Evolutionary conservation across 257 asterid genomes (phyloP), one percentile per base, ranked within the genome.

Genomic region (Solanum dulcamara): DNA sequence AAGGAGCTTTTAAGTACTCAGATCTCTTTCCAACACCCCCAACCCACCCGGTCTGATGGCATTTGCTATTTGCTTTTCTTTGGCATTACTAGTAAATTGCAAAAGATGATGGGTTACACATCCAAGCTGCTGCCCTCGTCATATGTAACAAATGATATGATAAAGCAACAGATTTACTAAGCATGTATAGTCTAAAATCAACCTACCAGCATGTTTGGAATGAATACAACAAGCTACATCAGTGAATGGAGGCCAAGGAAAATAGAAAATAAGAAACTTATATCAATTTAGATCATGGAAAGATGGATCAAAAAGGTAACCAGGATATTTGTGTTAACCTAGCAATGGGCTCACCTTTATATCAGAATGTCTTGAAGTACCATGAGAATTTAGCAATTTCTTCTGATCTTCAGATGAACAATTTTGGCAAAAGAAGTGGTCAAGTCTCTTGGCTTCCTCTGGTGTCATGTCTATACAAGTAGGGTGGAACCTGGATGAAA

Each of bases 401-500:
- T 92, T 94, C 87, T 86, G 93, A 89, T 92, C 93, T 86, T 92
- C 97, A 22, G 98, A 87, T 70, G 95, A 90, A 53, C 98, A 95
- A 86, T 86, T 87, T 86, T 88, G 92, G 85, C 98, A 94, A 86
- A 90, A 90, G 91, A 95, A 95, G 92, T 92, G 94, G 59, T 94
- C 95, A 8, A 94, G 89, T 70, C 88, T 90, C 84, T 92, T 87
- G 62, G 98, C 96, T 84, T 95, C 98, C 89, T 95, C 98, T 5
- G 91, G 86, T 1, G 85, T 89, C 98, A 95, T 88, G 59, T 89
- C 96, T 86, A 94, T 87, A 91, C 98, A 95, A 83, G 85, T 28
- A 14, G 98, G 98, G 88, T 95, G 98, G 89, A 94, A 95, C 98
- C 98, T 95, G 94, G 83, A 88, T 79, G 85, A 88, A 77, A 85